Base-by-base conservation (phyloP, 257 asterid genomes). In the Scutellaria minor region DNA sequence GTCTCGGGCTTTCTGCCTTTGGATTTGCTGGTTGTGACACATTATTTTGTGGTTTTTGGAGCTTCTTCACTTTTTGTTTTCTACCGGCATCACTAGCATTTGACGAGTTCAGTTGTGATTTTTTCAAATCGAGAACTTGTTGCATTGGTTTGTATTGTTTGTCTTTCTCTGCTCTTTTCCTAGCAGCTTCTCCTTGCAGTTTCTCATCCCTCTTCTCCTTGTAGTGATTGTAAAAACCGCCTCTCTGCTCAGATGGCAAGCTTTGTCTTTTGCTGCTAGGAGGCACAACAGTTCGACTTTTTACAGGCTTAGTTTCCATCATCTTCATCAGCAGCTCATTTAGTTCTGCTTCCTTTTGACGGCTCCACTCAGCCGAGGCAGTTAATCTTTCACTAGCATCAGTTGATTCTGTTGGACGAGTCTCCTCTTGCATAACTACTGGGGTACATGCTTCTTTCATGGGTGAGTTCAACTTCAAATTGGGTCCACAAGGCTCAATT, bases 341-440 rank as follows among this genome's bases (percentile, higher is more conserved):
- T 45, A 92, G 82, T 78, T 95, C 98, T 71, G 93, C 96, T 85
- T 95, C 98, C 83, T 89, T 92, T 80, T 89, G 92, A 37, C 88
- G 90, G 79, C 85, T 83, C 99, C 99, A 95, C 82, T 92, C 96
- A 44, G 90, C 92, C 18, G 97, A 90, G 68, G 80, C 75, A 72
- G 71, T 78, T 79, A 79, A 35, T 62, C 79, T 85, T 74, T 86
- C 90, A 75, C 69, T 62, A 69, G 52, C 78, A 24, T 76, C 91
- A 66, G 69, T 77, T 37, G 84, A 44, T 74, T 78, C 82, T 73
- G 70, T 72, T 12, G 76, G 78, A 72, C 20, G 77, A 59, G 81
- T 73, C 75, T 83, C 93, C 68, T 75, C 95, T 66, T 71, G 80
- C 65, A 22, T 41, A 64, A 61, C 77, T 31, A 24, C 73, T 55